Conservation (phyloP, 1,284 basidiomycete species). For the Afroboletus lepidellus region DNA sequence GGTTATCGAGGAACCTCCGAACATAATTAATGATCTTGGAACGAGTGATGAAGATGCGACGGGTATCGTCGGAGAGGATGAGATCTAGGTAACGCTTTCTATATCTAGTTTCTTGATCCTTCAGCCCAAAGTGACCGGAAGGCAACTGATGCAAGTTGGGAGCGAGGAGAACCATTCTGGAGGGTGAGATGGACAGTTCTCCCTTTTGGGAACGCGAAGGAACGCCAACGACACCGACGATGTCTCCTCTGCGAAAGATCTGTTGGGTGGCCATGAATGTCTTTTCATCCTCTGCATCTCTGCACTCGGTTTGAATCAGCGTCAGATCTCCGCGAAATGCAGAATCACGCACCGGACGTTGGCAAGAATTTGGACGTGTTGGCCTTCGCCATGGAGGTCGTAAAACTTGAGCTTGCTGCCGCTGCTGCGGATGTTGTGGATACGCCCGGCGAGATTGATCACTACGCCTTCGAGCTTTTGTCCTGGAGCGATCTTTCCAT, state of each 20-base stretch:
- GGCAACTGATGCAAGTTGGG: conserved; percentile 97
- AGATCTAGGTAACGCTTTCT: conserved; percentile 99
- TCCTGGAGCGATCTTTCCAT: conserved; percentile 68
- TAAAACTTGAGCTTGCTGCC: conserved; percentile 92
- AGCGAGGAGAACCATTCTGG: conserved; percentile 84
- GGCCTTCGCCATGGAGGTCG: conserved; percentile 91
- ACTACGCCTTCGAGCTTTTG: conserved; percentile 50
- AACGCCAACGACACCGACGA: conserved; percentile 88
- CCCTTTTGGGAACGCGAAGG: conserved; percentile 95
- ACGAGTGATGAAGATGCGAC: conserved; percentile 90
- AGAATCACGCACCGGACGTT: conserved; percentile 69
- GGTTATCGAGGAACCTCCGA: conserved; percentile 86
- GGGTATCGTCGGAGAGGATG: conserved; percentile 90
- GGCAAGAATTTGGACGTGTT: conserved; percentile 95
- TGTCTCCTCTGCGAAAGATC: conserved; percentile 92
- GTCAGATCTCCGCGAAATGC: not conserved
- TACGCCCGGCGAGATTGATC: conserved; percentile 81
- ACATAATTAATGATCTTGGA: conserved; percentile 89
- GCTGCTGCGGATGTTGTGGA: conserved; percentile 87
- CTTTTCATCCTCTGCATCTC: conserved; percentile 70
- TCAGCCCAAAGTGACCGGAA: conserved; percentile 86
- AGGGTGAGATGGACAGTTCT: conserved; percentile 89
- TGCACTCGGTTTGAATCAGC: conserved; percentile 26
- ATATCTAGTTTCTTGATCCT: conserved; percentile 97
- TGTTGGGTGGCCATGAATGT: conserved; percentile 79